Percentiles rank a stretch among this genome's conserved stretches.
Evolutionary conservation across 805 yeast genomes (phyloP).

Genomic region (Lachancea sp.): DNA sequence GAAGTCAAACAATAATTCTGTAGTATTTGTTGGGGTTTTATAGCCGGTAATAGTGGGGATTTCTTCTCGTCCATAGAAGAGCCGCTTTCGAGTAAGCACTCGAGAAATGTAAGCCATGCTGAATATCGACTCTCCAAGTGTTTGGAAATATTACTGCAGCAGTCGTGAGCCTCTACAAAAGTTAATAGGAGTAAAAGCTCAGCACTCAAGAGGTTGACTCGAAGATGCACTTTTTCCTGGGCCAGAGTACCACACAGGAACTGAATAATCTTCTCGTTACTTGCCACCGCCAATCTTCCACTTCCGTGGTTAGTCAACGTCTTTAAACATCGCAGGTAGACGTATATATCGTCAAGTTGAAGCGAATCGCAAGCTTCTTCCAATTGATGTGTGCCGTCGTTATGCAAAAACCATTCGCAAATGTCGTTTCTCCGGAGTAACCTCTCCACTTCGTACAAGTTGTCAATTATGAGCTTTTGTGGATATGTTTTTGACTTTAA

Average conservation of each 20-base stretch:
- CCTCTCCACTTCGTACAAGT: conserved; percentile 25
- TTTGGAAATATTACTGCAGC: conserved; percentile 18
- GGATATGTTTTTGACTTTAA: conserved; percentile 5
- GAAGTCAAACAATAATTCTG: conserved; percentile 68
- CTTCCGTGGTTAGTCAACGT: conserved; percentile 19
- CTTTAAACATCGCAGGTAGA: conserved; percentile 25
- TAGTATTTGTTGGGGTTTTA: conserved; percentile 28
- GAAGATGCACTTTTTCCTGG: conserved; percentile 11
- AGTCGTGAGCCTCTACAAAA: conserved; percentile 23
- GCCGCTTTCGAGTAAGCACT: conserved; percentile 6
- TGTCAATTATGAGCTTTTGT: conserved; percentile 10
- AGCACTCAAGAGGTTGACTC: conserved; percentile 18
- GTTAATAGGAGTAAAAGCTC: conserved; percentile 24
- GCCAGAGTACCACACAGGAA: conserved; percentile 17
- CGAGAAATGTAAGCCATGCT: conserved; percentile 12
- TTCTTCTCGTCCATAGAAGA: neutral
- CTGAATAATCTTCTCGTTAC: conserved; percentile 10
- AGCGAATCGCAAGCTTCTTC: conserved; percentile 8
- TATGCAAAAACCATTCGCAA: conserved; percentile 14
- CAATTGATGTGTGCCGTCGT: conserved; percentile 13
- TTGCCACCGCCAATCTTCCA: conserved; percentile 15
- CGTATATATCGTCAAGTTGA: conserved; percentile 14
- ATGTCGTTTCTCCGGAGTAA: conserved; percentile 19
- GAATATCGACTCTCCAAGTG: conserved; percentile 8
- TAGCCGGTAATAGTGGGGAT: conserved; percentile 3